Conservation (phyloP, 768 basidiomycete genomes). For the Pleurotus platypus region DNA sequence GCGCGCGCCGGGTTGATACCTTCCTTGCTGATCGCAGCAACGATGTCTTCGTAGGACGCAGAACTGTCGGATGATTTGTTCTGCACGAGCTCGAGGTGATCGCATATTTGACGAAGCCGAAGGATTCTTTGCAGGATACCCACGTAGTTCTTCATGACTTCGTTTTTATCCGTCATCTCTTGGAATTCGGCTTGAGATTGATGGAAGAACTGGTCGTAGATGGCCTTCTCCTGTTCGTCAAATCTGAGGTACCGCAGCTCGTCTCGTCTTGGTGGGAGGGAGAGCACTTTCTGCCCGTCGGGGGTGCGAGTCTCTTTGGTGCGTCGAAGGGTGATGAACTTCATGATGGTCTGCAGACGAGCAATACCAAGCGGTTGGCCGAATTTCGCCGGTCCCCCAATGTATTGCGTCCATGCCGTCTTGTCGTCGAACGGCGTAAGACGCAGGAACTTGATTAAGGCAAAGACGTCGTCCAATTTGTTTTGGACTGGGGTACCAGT, state of each 20-base stretch:
- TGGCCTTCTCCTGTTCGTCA: constrained; percentile 72
- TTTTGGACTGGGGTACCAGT: constrained; percentile 99
- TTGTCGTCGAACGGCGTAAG: constrained; percentile 92
- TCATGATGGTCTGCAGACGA: constrained; percentile 96
- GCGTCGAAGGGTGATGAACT: constrained; percentile 91
- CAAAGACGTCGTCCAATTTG: constrained; percentile 97
- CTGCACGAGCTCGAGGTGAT: constrained; percentile 88
- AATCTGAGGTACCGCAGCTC: constrained; percentile 85
- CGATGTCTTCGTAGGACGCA: constrained; percentile 75
- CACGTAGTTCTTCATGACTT: constrained; percentile 98
- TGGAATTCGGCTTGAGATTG: constrained; percentile 92
- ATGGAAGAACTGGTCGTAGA: constrained; percentile 86
- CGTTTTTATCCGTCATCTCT: constrained; percentile 81
- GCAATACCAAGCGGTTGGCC: constrained; percentile 87
- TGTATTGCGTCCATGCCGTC: constrained; percentile 87
- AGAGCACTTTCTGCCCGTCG: constrained; percentile 81
- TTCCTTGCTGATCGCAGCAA: constrained; percentile 68
- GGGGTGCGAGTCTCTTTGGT: constrained; percentile 87
- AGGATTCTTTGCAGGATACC: constrained; percentile 96
- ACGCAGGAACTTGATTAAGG: constrained; percentile 93
- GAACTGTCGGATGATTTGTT: constrained; percentile 55
- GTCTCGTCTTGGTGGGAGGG: constrained; percentile 88
- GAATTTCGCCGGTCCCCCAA: constrained; percentile 90
- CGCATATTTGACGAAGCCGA: constrained; percentile 95
- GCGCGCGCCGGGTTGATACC: constrained; percentile 78